Base-by-base conservation (phyloP, 1,284 basidiomycete species). In the Omphalotus olearius region DNA sequence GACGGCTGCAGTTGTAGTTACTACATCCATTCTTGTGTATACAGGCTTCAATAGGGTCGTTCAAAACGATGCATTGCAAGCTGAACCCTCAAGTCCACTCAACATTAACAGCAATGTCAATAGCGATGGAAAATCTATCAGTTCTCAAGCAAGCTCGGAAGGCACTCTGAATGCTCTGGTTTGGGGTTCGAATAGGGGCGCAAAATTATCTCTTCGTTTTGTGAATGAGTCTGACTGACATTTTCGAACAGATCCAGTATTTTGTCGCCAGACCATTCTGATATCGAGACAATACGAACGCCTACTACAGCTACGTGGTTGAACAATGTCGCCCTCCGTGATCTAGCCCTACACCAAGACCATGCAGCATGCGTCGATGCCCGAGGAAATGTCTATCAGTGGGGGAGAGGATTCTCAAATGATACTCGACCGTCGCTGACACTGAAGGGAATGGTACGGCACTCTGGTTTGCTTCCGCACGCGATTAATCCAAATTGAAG, bases 311-410 rank as follows among this genome's bases (percentile, higher is more conserved):
- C 72, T 1, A 64, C 67, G 28, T 87, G 83, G 79, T 66, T 88
- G 33, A 70, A 80, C 47, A 77, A 74, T 62, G 72, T 83, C 45
- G 85, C 91, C 1, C 70, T 94, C 23, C 78, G 90, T 16, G 91
- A 95, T 66, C 64, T 95, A 26, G 82, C 78, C 5, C 68, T 95
- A 16, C 84, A 90, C 40, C 79, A 84, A 59, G 76, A 72, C 41
- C 88, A 93, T 59, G 91, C 83, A 1, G 91, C 88, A 3, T 91
- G 86, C 56, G 81, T 93, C n/a, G 91, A 95, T 64, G 85, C 83
- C 2, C 75, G 79, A 39, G 95, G 95, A 20, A 90, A 98, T 61
- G 81, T 93, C 1, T 91, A 93, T 66, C 90, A 93, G 62, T 95
- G 92, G 93, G 91, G 91, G 0, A 18, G 30, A 23, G 16, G 40